These are phyloP conservation scores for Fusarium coffeatum DNA, from an alignment of 2,329 filamentous ascomycete genomes.

Conservation along the genomic window DNA sequence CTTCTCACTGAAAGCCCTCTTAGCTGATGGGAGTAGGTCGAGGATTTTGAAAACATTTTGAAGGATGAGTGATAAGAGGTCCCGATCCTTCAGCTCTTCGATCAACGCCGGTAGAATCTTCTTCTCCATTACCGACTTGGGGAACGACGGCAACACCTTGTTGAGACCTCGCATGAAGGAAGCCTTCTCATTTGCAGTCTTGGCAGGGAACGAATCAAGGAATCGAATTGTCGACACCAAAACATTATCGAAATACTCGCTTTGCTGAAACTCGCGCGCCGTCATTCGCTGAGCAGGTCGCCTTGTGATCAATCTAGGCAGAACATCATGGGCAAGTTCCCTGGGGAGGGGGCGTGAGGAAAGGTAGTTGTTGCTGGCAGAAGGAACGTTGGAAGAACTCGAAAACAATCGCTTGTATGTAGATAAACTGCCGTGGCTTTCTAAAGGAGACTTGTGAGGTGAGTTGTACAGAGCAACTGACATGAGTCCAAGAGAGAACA, in stretches of 20 bases:
- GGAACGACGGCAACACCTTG: slow-evolving; percentile 90
- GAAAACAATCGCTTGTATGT: slow-evolving; percentile 88
- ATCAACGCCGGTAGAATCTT: slow-evolving; percentile 90
- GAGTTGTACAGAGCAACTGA: slow-evolving; percentile 93
- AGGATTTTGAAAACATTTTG: slow-evolving; percentile 95
- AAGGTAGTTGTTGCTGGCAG: slow-evolving; percentile 84
- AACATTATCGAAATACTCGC: slow-evolving; percentile 96
- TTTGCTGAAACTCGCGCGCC: slow-evolving; percentile 92
- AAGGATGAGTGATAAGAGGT: slow-evolving; percentile 84
- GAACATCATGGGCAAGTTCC: slow-evolving; percentile 78
- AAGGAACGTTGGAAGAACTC: slow-evolving; percentile 82
- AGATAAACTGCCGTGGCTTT: slow-evolving; percentile 82
- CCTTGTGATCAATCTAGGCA: slow-evolving; percentile 88
- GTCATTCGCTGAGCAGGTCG: slow-evolving; percentile 88
- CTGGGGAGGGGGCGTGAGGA: slow-evolving; percentile 82
- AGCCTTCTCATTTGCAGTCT: slow-evolving; percentile 89
- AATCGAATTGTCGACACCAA: slow-evolving; percentile 97
- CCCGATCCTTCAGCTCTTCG: slow-evolving; percentile 93
- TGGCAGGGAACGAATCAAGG: slow-evolving; percentile 88
- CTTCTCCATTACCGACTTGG: slow-evolving; percentile 92
- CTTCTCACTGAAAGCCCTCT: slow-evolving; percentile 83
- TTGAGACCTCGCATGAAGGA: slow-evolving; percentile 91
- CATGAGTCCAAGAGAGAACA: slow-evolving; percentile 92
- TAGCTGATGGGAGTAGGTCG: slow-evolving; percentile 79
- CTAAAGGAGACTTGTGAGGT: slow-evolving; percentile 88